These are phyloP conservation scores for Hypholoma sublateritium DNA, from an alignment of 768 basidiomycete species.

Conservation along the genomic window DNA sequence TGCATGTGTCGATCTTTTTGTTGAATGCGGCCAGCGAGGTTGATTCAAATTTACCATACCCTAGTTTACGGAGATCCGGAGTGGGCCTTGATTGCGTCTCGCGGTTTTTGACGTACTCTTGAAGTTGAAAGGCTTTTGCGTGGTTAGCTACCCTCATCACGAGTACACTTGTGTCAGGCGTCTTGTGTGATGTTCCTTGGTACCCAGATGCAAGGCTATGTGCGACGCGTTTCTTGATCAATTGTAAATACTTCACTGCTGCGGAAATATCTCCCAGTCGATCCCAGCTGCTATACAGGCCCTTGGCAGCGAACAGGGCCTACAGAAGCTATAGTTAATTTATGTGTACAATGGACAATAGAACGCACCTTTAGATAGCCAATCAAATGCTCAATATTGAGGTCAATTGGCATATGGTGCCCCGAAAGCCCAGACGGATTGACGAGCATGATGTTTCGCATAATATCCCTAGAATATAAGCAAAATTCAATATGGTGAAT, in stretches of 20 bases:
- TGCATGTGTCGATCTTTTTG: conserved; percentile 23
- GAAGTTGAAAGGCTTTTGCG: conserved; percentile 14
- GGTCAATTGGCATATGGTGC: conserved; percentile 30
- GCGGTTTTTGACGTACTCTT: background rate
- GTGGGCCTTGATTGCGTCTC: conserved; percentile 10
- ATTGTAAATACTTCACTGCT: conserved; percentile 22
- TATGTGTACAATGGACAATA: background rate
- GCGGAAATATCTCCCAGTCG: conserved; percentile 30
- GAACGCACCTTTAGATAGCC: conserved; percentile 9
- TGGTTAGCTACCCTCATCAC: conserved; percentile 23
- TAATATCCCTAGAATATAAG: background rate
- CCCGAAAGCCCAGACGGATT: conserved; percentile 27
- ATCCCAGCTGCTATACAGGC: conserved; percentile 30
- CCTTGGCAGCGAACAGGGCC: conserved; percentile 29
- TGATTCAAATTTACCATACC: conserved; percentile 21
- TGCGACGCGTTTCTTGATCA: conserved; percentile 26
- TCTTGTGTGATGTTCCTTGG: conserved; percentile 24
- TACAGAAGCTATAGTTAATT: conserved; percentile 3
- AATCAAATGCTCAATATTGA: conserved; percentile 35
- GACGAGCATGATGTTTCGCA: conserved; percentile 22
- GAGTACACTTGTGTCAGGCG: conserved; percentile 14
- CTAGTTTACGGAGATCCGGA: conserved; percentile 12
- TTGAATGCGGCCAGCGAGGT: conserved; percentile 32
- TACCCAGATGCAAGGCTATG: conserved; percentile 21
- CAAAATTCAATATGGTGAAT: background rate